Evolutionary conservation across 225 moss, liverwort and hornwort species (phyloP), one percentile per base, ranked within the genome.

Genomic region (Bryum argenteum): DNA sequence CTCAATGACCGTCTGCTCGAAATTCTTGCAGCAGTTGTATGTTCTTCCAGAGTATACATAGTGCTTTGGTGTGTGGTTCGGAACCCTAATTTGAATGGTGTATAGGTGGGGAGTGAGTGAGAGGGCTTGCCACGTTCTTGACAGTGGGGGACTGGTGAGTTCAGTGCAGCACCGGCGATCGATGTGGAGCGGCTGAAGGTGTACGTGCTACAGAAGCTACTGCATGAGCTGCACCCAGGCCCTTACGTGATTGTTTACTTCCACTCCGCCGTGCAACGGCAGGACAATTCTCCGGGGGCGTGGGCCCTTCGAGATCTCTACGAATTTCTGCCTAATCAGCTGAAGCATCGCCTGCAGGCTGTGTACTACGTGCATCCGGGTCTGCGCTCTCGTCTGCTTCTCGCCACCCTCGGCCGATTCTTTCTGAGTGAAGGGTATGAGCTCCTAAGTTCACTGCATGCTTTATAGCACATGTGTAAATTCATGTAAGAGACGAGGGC

Each of bases 321-420:
- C 57, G 93, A 97, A 52, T 80, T 67, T 54, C 87, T 97, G 56
- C 84, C 93, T 3, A 82, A 80, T 59, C 70, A 60, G 63, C 44
- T 90, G 77, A 89, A 89, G 71, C 84, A 89, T 81, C 76, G 83
- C 53, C 85, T 97, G 53, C 77, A 80, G 50, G 80, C 89, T 65
- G 87, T 91, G 47, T 93, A 83, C 65, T 79, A 84, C 73, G 84
- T 97, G 59, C 96, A 97, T 82, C 93, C 90, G 37, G 96, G 96
- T 19, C 73, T 97, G 44, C 80, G 83, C 5, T 91, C 88, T 22
- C 85, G 93, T 64, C 54, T 97, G 70, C 19, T 93, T 18, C 84
- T 97, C 44, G 91, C 91, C 24, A 92, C 90, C 12, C 44, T 93
- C 21, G 91, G 96, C 12, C 84, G 91, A 15, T 78, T 89, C 54